These are phyloP conservation scores for Stagonosporopsis rhizophila DNA, from an alignment of 2,329 filamentous ascomycete genomes.

Conservation along the genomic window DNA sequence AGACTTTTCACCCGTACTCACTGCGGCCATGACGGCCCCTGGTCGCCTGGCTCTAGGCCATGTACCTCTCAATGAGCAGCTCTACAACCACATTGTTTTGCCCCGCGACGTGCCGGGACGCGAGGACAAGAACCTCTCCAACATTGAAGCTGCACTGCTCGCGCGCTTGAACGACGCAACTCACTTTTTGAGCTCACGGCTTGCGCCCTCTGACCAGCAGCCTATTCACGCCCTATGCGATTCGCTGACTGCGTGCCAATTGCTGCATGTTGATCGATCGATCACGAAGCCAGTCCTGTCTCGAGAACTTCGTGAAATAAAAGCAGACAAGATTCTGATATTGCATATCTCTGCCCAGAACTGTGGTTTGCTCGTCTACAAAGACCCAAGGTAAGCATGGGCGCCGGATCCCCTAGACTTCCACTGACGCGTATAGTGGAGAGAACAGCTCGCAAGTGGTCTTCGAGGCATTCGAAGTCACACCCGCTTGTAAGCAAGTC, in stretches of 20 bases:
- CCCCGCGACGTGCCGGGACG: conserved; percentile 50
- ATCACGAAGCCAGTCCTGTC: conserved; percentile 33
- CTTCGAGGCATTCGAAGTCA: conserved; percentile 69
- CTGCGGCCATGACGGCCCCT: conserved; percentile 25
- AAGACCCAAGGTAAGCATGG: conserved; percentile 39
- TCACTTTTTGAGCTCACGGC: conserved; percentile 23
- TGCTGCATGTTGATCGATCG: conserved; percentile 33
- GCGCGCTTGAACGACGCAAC: conserved; percentile 38
- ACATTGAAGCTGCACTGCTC: conserved; percentile 40
- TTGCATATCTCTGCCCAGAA: conserved; percentile 59
- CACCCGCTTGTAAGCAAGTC: conserved; percentile 60
- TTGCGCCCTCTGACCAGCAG: conserved; percentile 14
- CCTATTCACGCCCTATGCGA: conserved; percentile 25
- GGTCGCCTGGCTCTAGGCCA: conserved; percentile 11
- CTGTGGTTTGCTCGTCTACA: conserved; percentile 55
- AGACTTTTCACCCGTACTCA: neutral
- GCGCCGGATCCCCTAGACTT: neutral
- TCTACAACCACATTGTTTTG: conserved; percentile 49
- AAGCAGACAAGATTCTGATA: conserved; percentile 45
- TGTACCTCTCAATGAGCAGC: conserved; percentile 14
- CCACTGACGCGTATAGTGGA: conserved; percentile 18
- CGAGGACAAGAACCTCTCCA: conserved; percentile 38
- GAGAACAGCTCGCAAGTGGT: conserved; percentile 41
- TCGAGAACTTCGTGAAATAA: conserved; percentile 27
- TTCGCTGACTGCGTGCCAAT: conserved; percentile 24